Evolutionary conservation across 2,329 filamentous ascomycete species (phyloP).

Genomic region (Fusarium ambrosium): DNA sequence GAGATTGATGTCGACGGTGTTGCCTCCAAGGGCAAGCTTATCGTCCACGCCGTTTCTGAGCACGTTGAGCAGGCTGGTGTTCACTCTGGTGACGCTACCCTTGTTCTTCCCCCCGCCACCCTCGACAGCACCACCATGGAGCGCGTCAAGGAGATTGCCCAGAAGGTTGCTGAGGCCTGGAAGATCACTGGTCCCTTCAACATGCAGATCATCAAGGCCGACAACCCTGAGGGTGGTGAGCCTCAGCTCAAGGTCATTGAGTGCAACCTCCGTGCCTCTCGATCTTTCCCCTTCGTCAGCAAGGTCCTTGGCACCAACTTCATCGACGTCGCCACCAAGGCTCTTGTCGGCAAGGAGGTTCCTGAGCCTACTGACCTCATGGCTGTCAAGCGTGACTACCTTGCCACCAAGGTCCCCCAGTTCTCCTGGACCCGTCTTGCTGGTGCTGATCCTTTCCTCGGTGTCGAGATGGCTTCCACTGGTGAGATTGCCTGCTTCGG

Average conservation of each 20-base stretch:
- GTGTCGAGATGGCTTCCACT: constrained; percentile 96
- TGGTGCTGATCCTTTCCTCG: constrained; percentile 96
- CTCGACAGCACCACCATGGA: constrained; percentile 83
- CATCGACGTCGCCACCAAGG: constrained; percentile 94
- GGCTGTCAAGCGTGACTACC: constrained; percentile 88
- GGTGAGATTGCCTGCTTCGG: constrained; percentile 99
- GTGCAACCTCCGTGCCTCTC: constrained; percentile 96
- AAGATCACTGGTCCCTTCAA: constrained; percentile 98
- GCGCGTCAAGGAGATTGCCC: constrained; percentile 93
- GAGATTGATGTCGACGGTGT: constrained; percentile 98
- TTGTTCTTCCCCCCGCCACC: constrained; percentile 88
- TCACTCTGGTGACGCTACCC: constrained; percentile 96
- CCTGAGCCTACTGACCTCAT: constrained; percentile 91
- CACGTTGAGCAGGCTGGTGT: constrained; percentile 98
- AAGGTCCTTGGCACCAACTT: constrained; percentile 98
- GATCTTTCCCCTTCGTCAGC: constrained; percentile 98
- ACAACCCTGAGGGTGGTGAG: constrained; percentile 79
- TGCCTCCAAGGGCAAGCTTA: constrained; percentile 84
- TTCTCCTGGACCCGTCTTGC: constrained; percentile 99
- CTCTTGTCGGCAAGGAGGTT: constrained; percentile 86
- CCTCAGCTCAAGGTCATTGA: constrained; percentile 94
- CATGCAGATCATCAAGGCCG: constrained; percentile 99
- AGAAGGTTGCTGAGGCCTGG: constrained; percentile 98
- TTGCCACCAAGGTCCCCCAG: constrained; percentile 97
- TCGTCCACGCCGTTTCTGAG: constrained; percentile 93